These are phyloP conservation scores for Elaeagnus macrophylla DNA, from an alignment of 306 rosid species.

Conservation along the genomic window DNA sequence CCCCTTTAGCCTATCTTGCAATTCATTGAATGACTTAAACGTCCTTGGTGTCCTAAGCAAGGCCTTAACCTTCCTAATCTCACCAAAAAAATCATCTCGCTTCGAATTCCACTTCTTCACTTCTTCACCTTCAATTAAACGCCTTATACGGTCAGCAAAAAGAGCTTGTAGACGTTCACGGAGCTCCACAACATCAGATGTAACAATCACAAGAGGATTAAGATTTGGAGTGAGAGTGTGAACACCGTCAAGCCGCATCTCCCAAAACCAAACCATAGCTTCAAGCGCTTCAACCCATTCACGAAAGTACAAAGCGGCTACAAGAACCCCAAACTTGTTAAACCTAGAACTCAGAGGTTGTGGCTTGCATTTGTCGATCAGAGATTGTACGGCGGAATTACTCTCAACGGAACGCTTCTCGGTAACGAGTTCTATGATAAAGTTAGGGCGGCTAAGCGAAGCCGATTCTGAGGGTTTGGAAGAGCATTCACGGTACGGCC, in stretches of 20 bases:
- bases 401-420: conserved; percentile 9
- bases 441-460: conserved; percentile 14
- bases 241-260: conserved; percentile 31
- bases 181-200: conserved; percentile 42
- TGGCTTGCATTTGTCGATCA: conserved; percentile 33
- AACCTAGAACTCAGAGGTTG: conserved; percentile 20
- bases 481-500: too few relatives aligned
- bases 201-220: conserved; percentile 19
- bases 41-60: background rate
- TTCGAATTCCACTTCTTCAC: conserved; percentile 39
- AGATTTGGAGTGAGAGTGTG: conserved; percentile 46
- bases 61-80: conserved; percentile 14
- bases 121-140: conserved; percentile 46
- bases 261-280: conserved; percentile 58
- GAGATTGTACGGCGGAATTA: conserved; percentile 13
- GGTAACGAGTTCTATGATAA: conserved; percentile 30
- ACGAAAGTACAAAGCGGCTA: conserved; percentile 33
- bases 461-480: conserved; percentile 1
- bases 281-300: conserved; percentile 49
- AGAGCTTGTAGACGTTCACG: conserved; percentile 27
- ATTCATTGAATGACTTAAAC: fast-evolving
- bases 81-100: conserved; percentile 17
- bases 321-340: conserved; percentile 11
- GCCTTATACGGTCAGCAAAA: conserved; percentile 35
- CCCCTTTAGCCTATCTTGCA: conserved; percentile 20